These are phyloP conservation scores for Ustilaginoidea virens DNA, from an alignment of 2,329 filamentous ascomycete genomes.

Conservation along the genomic window DNA sequence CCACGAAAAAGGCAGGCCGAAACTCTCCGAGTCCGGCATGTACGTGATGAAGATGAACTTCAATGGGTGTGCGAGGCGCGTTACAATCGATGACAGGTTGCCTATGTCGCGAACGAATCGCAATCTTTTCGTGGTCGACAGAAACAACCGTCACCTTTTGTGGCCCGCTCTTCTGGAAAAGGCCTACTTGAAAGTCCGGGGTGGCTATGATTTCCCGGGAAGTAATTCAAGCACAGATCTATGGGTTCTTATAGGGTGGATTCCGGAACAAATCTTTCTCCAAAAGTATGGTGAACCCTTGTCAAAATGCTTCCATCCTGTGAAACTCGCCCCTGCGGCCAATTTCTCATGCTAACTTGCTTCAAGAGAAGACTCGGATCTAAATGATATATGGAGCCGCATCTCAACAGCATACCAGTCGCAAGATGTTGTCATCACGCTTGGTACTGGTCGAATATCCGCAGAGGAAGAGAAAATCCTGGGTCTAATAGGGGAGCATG, in stretches of 20 bases:
- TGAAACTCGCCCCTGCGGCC: too few species aligned
- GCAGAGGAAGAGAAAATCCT: constrained; percentile 61
- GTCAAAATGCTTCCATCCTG: background rate
- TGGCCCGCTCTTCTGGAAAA: constrained; percentile 95
- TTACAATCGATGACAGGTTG: constrained; percentile 78
- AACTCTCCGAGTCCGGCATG: constrained; percentile 63
- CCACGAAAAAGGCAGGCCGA: constrained; percentile 36
- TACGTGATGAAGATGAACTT: constrained; percentile 91
- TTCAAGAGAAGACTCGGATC: constrained; percentile 58
- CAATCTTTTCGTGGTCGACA: constrained; percentile 74
- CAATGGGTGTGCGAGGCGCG: constrained; percentile 80
- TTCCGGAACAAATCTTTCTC: constrained; percentile 87
- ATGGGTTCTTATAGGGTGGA: constrained; percentile 88
- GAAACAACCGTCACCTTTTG: constrained; percentile 62
- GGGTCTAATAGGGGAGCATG: constrained; percentile 78
- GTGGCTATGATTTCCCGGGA: constrained; percentile 93
- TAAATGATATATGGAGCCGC: constrained; percentile 61
- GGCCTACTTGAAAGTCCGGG: constrained; percentile 86
- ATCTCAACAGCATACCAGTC: constrained; percentile 59
- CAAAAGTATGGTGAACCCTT: constrained; percentile 38
- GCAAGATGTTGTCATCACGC: constrained; percentile 72
- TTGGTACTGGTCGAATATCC: constrained; percentile 77
- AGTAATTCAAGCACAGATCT: constrained; percentile 95
- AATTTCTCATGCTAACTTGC: background rate
- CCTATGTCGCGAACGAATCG: constrained; percentile 62